phyloP scores from a whole-genome alignment of 768 basidiomycete genomes.

The Serendipita sp. region DNA sequence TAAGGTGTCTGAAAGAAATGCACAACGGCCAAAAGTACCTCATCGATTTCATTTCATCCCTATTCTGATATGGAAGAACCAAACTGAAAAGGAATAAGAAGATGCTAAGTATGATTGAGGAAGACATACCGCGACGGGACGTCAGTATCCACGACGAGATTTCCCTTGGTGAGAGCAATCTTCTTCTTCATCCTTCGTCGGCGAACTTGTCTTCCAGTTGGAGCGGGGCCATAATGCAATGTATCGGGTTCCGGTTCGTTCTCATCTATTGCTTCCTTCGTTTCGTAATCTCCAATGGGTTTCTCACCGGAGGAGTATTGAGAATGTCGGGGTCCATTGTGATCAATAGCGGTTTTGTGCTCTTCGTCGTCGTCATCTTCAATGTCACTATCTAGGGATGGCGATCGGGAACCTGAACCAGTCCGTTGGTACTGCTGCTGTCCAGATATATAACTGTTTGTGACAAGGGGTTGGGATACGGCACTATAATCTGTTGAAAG shows the following conservation, averaged over 20 bases:
- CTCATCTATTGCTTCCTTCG: neutral
- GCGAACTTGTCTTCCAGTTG: conserved; percentile 57
- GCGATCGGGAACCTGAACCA: neutral
- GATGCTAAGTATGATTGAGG: neutral
- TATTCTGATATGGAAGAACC: conserved; percentile 52
- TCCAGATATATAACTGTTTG: neutral
- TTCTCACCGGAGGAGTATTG: neutral
- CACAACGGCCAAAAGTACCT: conserved; percentile 38
- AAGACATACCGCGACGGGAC: conserved; percentile 48
- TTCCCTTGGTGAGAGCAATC: conserved; percentile 72
- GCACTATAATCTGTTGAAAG: too few relatives aligned
- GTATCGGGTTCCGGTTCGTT: conserved; percentile 20
- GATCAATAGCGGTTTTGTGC: neutral
- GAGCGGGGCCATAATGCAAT: conserved; percentile 78
- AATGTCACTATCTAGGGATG: neutral
- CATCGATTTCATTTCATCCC: conserved; percentile 43
- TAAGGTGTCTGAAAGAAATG: conserved; percentile 11
- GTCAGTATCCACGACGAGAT: conserved; percentile 68
- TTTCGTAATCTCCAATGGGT: too few relatives aligned
- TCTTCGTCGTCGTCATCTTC: neutral
- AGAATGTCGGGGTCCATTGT: neutral
- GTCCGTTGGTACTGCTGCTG: neutral
- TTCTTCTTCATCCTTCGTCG: conserved; percentile 61
- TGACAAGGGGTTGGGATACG: neutral
- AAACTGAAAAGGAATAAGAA: conserved; percentile 20